Evolutionary conservation across 2,329 filamentous ascomycete genomes (phyloP).

Genomic region (Microsporum audouinii): DNA sequence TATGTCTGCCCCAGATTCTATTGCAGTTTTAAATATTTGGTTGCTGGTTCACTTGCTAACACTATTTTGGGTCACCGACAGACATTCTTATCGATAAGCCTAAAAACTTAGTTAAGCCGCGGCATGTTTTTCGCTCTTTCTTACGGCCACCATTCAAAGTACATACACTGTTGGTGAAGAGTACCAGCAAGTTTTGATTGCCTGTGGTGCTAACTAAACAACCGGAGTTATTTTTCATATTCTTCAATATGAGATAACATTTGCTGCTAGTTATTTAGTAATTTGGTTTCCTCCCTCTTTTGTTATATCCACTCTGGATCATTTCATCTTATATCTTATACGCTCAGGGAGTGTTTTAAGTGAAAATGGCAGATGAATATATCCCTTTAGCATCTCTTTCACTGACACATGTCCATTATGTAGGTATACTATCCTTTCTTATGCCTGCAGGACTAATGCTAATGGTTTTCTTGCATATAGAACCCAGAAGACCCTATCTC

Average conservation of each 20-base stretch:
- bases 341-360: background rate
- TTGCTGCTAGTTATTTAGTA: background rate
- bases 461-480: slow-evolving; percentile 36
- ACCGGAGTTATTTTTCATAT: background rate
- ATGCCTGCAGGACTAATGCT: background rate
- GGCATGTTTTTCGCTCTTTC: background rate
- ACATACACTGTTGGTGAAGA: background rate
- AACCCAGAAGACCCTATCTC: slow-evolving; percentile 78
- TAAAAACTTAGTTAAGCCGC: background rate
- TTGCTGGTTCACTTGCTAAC: background rate
- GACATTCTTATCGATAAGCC: background rate
- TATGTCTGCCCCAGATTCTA: background rate
- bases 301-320: background rate
- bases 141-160: background rate
- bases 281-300: background rate
- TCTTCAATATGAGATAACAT: background rate
- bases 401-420: slow-evolving; percentile 92
- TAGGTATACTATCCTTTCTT: slow-evolving; percentile 36
- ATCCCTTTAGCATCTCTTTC: slow-evolving; percentile 66
- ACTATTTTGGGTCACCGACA: background rate
- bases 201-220: background rate
- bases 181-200: background rate
- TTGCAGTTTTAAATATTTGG: background rate
- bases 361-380: background rate
- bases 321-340: background rate